Conservation (phyloP, 148 eudicot genomes). For the Persicaria tinctoria region DNA sequence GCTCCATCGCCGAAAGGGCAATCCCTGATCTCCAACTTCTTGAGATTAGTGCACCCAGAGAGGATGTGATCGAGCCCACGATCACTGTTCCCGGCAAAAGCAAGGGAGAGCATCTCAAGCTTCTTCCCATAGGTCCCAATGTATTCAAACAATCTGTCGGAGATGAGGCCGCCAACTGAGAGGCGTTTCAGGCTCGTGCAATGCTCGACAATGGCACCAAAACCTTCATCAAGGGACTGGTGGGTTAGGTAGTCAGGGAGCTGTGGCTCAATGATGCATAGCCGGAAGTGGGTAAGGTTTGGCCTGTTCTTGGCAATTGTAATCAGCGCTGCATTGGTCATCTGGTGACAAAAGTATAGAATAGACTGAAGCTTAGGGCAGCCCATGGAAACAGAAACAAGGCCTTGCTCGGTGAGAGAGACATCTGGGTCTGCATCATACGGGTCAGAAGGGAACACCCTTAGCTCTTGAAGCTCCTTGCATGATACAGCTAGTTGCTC, state of each 20-base stretch:
- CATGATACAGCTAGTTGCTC: conserved; percentile 46
- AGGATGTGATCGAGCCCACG: conserved; percentile 56
- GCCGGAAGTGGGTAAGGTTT: conserved; percentile 48
- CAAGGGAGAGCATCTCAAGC: conserved; percentile 69
- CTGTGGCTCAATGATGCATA: conserved; percentile 65
- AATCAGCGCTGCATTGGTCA: conserved; percentile 60
- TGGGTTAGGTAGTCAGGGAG: conserved; percentile 55
- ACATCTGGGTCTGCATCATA: conserved; percentile 51
- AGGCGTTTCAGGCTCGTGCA: conserved; percentile 57
- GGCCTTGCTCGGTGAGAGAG: conserved; percentile 59
- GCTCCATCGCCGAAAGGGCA: conserved; percentile 78
- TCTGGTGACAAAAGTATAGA: conserved; percentile 70
- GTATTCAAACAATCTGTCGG: conserved; percentile 50
- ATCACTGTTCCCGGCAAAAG: conserved; percentile 70
- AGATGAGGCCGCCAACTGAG: conserved; percentile 60
- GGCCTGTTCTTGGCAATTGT: conserved; percentile 55
- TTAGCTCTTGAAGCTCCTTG: conserved; percentile 56
- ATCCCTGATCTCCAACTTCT: conserved; percentile 72
- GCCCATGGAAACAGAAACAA: conserved; percentile 56
- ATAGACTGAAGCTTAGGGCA: conserved; percentile 69
- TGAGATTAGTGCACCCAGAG: conserved; percentile 59
- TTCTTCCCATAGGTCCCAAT: conserved; percentile 63
- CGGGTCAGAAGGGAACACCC: conserved; percentile 79
- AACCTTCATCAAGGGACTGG: conserved; percentile 58
- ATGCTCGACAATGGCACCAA: conserved; percentile 67